A percentile compares a stretch with the other conserved stretches of the same genome.
phyloP scores from a whole-genome alignment of 148 eudicot species.

The Polygonum maritimum region DNA sequence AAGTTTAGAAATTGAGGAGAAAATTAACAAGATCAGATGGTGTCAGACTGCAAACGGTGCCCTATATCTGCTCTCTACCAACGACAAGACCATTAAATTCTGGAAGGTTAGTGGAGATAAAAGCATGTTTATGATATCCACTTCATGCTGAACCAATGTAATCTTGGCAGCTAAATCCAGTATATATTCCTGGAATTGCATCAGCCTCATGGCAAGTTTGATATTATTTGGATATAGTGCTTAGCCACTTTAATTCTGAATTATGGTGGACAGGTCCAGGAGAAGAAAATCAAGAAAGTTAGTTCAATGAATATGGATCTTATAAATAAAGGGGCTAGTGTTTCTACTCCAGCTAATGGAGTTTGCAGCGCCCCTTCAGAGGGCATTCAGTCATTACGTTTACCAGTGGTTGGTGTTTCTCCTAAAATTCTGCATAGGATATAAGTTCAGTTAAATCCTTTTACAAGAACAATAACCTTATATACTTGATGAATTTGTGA shows the following conservation, averaged over 20 bases:
- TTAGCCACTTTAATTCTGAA: not conserved
- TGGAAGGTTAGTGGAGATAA: conserved; percentile 62
- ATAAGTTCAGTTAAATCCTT: not conserved
- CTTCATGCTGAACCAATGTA: not conserved
- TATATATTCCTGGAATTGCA: not conserved
- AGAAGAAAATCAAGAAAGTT: conserved; percentile 66
- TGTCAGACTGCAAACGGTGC: conserved; percentile 91
- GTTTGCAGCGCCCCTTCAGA: conserved; percentile 31
- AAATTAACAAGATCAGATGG: conserved; percentile 98
- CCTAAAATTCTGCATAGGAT: not conserved
- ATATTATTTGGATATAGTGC: not conserved
- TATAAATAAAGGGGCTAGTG: conserved; percentile 41
- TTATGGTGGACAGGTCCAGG: conserved; percentile 48
- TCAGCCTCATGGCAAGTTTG: not conserved
- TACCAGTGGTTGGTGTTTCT: conserved; percentile 51
- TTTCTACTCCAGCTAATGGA: conserved; percentile 46
- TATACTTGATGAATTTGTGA: not conserved
- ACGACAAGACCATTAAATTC: conserved; percentile 89
- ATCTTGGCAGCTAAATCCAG: not conserved
- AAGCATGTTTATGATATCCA: not conserved
- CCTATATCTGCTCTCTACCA: conserved; percentile 85
- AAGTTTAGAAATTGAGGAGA: conserved; percentile 99
- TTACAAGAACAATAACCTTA: not conserved
- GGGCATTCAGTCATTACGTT: conserved; percentile 44
- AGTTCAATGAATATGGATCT: conserved; percentile 50